Evolutionary conservation across 1,284 basidiomycete genomes (phyloP).

Genomic region (Neolentinus lepideus): DNA sequence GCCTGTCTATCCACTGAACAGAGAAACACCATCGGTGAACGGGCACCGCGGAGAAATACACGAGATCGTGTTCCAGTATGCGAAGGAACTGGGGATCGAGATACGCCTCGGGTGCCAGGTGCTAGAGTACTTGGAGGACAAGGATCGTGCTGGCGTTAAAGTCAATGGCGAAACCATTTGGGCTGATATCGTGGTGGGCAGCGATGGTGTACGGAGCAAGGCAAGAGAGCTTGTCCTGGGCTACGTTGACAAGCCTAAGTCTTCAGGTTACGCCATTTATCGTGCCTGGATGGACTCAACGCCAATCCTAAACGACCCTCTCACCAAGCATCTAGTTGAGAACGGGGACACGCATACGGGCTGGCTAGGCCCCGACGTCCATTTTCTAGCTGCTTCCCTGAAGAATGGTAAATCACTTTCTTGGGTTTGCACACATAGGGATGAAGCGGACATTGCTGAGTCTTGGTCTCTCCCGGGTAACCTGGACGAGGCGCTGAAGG

Average conservation of each 20-base stretch:
- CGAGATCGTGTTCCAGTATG: slow-evolving; percentile 8
- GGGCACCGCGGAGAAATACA: slow-evolving; percentile 13
- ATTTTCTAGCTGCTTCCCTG: slow-evolving; percentile 13
- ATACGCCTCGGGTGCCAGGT: slow-evolving; percentile 11
- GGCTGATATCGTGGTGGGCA: slow-evolving; percentile 15
- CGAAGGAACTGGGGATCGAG: slow-evolving; percentile 10
- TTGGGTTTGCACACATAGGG: slow-evolving; percentile 15
- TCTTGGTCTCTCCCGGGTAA: slow-evolving; percentile 13
- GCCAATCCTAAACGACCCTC: slow-evolving; percentile 12
- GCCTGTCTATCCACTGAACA: slow-evolving; percentile 3
- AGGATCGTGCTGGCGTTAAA: slow-evolving; percentile 8
- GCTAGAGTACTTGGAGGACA: slow-evolving; percentile 8
- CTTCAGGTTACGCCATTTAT: slow-evolving; percentile 14
- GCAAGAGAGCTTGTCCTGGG: slow-evolving; percentile 8
- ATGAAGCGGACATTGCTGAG: slow-evolving; percentile 14
- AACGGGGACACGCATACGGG: slow-evolving; percentile 8
- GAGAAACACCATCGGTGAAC: slow-evolving; percentile 9
- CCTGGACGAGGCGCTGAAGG: slow-evolving; percentile 13
- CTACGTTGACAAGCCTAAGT: slow-evolving; percentile 13
- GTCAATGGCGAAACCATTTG: slow-evolving; percentile 9
- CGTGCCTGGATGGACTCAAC: slow-evolving; percentile 14
- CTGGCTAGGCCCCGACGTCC: slow-evolving; percentile 8
- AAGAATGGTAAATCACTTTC: slow-evolving; percentile 12
- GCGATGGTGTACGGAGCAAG: slow-evolving; percentile 15
- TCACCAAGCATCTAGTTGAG: slow-evolving; percentile 11